Evolutionary conservation across 1,139 yeast genomes (phyloP).

Genomic region (Pichiaceae sp.): DNA sequence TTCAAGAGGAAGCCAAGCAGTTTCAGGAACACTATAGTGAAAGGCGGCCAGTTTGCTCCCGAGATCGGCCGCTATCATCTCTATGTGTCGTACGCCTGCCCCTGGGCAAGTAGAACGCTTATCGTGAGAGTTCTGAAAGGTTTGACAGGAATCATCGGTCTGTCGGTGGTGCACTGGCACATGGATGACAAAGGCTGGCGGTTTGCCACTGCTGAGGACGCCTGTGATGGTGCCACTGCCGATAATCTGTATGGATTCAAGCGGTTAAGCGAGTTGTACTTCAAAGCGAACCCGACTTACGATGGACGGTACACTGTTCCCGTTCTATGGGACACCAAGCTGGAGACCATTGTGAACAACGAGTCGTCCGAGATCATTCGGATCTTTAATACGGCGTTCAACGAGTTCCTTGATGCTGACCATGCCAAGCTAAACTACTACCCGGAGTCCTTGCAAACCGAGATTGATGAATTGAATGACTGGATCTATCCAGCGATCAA

Average conservation of each 20-base stretch:
- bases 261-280: conserved; percentile 64
- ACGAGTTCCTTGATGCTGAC: conserved; percentile 40
- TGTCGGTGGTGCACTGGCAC: conserved; percentile 83
- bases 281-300: conserved; percentile 67
- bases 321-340: conserved; percentile 82
- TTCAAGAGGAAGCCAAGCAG: conserved; percentile 37
- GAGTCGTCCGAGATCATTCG: conserved; percentile 87
- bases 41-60: conserved; percentile 52
- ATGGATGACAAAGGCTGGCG: conserved; percentile 87
- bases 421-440: conserved; percentile 47
- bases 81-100: conserved; percentile 84
- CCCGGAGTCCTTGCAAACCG: conserved; percentile 42
- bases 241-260: conserved; percentile 60
- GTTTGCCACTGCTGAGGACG: conserved; percentile 32
- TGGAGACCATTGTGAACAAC: conserved; percentile 76
- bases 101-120: conserved; percentile 90
- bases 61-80: conserved; percentile 80
- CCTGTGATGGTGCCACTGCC: conserved; percentile 43
- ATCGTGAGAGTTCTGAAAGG: conserved; percentile 77
- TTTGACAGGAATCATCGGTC: conserved; percentile 49
- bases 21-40: conserved; percentile 58
- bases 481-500: conserved; percentile 84
- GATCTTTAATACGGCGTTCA: conserved; percentile 69
- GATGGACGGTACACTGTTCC: conserved; percentile 86
- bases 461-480: conserved; percentile 72